Base-by-base conservation (phyloP, 768 basidiomycete genomes). In the Serendipita sp. region DNA sequence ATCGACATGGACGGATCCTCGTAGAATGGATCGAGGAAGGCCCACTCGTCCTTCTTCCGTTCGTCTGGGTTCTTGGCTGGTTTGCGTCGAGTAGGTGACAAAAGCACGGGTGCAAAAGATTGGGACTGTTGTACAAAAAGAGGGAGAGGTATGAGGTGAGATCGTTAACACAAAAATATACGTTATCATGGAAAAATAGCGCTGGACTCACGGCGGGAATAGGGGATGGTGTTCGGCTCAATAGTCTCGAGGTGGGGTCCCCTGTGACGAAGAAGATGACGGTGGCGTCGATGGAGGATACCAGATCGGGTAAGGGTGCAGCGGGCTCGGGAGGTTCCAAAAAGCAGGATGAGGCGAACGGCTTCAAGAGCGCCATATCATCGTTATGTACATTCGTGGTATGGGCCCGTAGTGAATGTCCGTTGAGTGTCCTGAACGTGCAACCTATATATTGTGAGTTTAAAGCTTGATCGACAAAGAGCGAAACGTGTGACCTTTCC, bases 401-500 rank as follows among this genome's bases (percentile, higher is more conserved):
- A 58, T 58, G 53, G n/a, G 11, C 11, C 53, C 20, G 53, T n/a
- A 58, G 33, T 11, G 17, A 11, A 4, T 24, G 26, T 11, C 11
- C 26, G 20, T 26, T 58, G 9, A 9, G 26, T 11, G 53, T 28
- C 22, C 9, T 58, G n/a, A 30, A 34, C 17, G 17, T 31, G n/a
- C 53, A 30, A n/a, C 31, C 53, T 34, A 34, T 58, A 31, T 26
- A 33, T 26, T 22, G 7, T 20, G 20, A 50, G 28, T 50, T 30
- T 50, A 5, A 3, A 22, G 17, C 53, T 5, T 48, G n/a, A 48
- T 20, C n/a, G 45, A 48, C 20, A 48, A n/a, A 48, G n/a, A 28
- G n/a, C n/a, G n/a, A 28, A 48, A 48, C 45, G 45, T 42, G 67
- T 68, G 64, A 86, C 86, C 82, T 74, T 76, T 63, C 67, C 77